These are phyloP conservation scores for Fusarium anthophilum DNA, from an alignment of 2,329 filamentous ascomycete genomes.

Conservation along the genomic window DNA sequence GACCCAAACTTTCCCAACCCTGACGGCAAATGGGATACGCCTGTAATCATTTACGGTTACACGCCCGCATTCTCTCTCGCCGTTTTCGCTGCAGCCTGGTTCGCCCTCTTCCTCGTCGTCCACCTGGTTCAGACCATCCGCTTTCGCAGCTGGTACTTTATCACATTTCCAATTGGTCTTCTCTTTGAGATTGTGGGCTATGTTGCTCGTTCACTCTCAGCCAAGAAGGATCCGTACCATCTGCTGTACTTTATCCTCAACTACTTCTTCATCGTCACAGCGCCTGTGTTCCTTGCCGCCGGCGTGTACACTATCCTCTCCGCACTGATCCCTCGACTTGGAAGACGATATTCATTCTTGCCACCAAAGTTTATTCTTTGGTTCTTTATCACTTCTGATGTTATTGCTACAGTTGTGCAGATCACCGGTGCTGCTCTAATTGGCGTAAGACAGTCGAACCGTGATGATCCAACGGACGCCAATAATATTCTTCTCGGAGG, in stretches of 20 bases:
- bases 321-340: constrained; percentile 58
- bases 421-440: constrained; percentile 64
- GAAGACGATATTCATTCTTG: constrained; percentile 54
- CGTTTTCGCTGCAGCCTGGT: constrained; percentile 55
- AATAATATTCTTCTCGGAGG: constrained; percentile 67
- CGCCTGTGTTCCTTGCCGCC: constrained; percentile 66
- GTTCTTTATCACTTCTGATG: constrained; percentile 64
- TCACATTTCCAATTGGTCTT: constrained; percentile 55
- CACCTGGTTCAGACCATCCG: constrained; percentile 51
- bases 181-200: constrained; percentile 62
- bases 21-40: constrained; percentile 54
- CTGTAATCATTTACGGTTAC: constrained; percentile 62
- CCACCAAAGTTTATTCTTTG: constrained; percentile 58
- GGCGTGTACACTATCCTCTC: constrained; percentile 65
- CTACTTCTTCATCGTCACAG: constrained; percentile 70
- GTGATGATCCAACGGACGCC: constrained; percentile 58
- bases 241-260: constrained; percentile 66
- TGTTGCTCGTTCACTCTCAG: constrained; percentile 57
- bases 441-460: constrained; percentile 58
- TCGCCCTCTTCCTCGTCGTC: constrained; percentile 51
- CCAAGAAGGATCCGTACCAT: constrained; percentile 61
- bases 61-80: constrained; percentile 57
- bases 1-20: constrained; percentile 64
- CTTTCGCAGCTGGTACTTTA: constrained; percentile 57
- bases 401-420: constrained; percentile 62